A percentile compares a stretch with the other conserved stretches of the same genome.
These are phyloP conservation scores for Claviceps pazoutovae DNA, from an alignment of 2,329 filamentous ascomycete species.

Conservation along the genomic window DNA sequence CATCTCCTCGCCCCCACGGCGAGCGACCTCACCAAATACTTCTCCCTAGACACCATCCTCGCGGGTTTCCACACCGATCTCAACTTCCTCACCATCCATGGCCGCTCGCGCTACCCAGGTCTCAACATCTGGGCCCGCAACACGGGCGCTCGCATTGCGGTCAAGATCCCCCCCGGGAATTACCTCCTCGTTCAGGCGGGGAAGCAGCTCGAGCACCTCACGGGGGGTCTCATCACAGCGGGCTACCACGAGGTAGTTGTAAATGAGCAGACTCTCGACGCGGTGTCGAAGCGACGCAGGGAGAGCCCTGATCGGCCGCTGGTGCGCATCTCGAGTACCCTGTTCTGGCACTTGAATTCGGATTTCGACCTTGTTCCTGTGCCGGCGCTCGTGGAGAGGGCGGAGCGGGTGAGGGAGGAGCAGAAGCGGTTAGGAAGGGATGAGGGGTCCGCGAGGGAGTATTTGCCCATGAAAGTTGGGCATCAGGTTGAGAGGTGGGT, in stretches of 20 bases:
- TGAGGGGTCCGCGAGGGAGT: slow-evolving; percentile 36
- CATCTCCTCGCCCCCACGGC: slow-evolving; percentile 48
- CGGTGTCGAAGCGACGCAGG: slow-evolving; percentile 27
- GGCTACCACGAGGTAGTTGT: slow-evolving; percentile 50
- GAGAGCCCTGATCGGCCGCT: slow-evolving; percentile 35
- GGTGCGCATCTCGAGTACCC: slow-evolving; percentile 43
- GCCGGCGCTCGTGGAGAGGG: slow-evolving; percentile 30
- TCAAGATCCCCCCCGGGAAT: slow-evolving; percentile 43
- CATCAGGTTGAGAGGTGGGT: slow-evolving; percentile 43
- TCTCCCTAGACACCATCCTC: slow-evolving; percentile 40
- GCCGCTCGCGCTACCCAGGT: slow-evolving; percentile 46
- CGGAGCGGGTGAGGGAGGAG: slow-evolving; percentile 28
- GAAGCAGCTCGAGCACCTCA: slow-evolving; percentile 49
- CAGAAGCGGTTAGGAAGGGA: slow-evolving; percentile 36
- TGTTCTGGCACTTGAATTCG: slow-evolving; percentile 47
- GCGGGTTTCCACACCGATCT: slow-evolving; percentile 51
- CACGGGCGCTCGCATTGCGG: slow-evolving; percentile 43
- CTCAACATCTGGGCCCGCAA: slow-evolving; percentile 51
- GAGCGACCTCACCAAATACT: slow-evolving; percentile 41
- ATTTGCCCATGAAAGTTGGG: slow-evolving; percentile 42
- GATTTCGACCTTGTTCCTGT: slow-evolving; percentile 42
- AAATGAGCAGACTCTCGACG: slow-evolving; percentile 35
- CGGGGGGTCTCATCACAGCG: slow-evolving; percentile 46
- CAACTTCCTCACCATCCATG: slow-evolving; percentile 52
- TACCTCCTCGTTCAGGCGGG: slow-evolving; percentile 47